A percentile compares a stretch with the other conserved stretches of the same genome.
Evolutionary conservation across 371 early-diverging fungal genomes (phyloP).

Genomic region (Lichtheimia ramosa): DNA sequence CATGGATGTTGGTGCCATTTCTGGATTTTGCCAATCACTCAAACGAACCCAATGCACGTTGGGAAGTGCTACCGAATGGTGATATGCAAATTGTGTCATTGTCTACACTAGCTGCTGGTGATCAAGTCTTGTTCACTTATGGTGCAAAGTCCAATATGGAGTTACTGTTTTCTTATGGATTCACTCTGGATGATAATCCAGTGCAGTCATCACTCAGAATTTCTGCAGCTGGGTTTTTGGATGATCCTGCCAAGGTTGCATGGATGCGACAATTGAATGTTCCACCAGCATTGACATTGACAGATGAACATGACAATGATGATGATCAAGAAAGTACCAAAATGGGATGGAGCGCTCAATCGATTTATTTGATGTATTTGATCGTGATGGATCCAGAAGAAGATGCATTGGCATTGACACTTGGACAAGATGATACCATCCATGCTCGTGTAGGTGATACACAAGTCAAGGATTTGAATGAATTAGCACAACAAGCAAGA

Average conservation of each 20-base stretch:
- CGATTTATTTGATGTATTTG: conserved; percentile 26
- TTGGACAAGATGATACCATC: background rate
- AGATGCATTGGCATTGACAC: conserved; percentile 6
- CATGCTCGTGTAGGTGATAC: background rate
- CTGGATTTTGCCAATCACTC: conserved; percentile 66
- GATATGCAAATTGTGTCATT: conserved; percentile 12
- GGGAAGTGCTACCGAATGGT: conserved; percentile 33
- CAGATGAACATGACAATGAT: background rate
- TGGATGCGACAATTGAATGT: conserved; percentile 13
- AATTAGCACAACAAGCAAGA: conserved; percentile 5
- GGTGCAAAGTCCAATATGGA: conserved; percentile 68
- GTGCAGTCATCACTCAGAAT: conserved; percentile 15
- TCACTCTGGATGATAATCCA: conserved; percentile 41
- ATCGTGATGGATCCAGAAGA: conserved; percentile 25
- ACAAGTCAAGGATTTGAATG: background rate
- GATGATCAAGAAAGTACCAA: background rate
- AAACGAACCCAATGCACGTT: conserved; percentile 40
- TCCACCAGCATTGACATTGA: conserved; percentile 16
- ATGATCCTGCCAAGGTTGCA: conserved; percentile 13
- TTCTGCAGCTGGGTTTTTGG: conserved; percentile 19
- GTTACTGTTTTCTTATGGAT: conserved; percentile 62
- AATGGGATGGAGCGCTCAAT: conserved; percentile 20
- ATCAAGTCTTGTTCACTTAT: conserved; percentile 50
- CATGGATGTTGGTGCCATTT: conserved; percentile 41
- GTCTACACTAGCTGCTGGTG: conserved; percentile 2